These are phyloP conservation scores for Hsuehochloa calcarea DNA, from an alignment of 176 grass and related monocot genomes.

Conservation along the genomic window DNA sequence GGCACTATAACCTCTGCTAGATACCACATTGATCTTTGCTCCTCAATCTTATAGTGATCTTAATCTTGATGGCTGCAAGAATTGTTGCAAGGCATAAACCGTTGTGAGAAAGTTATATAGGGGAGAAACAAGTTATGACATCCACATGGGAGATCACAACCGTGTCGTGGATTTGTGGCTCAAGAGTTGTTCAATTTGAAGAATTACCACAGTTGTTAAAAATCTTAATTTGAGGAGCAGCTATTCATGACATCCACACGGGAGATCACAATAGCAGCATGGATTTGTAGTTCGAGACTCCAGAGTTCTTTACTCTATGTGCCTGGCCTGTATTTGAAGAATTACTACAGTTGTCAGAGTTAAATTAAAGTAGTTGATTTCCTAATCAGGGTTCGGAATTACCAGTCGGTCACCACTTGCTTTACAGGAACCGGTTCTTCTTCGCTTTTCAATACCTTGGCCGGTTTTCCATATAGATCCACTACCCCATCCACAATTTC, in stretches of 20 bases:
- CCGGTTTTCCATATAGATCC: not conserved
- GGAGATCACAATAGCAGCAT: not conserved
- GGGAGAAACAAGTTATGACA: not conserved
- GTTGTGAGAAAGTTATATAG: not conserved
- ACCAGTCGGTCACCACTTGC: not conserved
- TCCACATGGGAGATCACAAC: not conserved
- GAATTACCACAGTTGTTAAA: not conserved
- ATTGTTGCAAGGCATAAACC: not conserved
- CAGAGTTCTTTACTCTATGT: not conserved
- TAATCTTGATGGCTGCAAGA: not conserved
- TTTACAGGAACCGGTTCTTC: not conserved
- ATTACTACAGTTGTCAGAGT: not conserved
- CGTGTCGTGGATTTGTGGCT: not conserved
- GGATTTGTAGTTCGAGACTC: not conserved
- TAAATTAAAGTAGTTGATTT: not conserved
- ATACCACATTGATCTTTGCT: not conserved
- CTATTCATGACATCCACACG: not conserved
- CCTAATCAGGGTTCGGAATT: constrained; percentile 13
- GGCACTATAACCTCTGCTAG: not conserved
- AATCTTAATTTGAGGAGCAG: not conserved
- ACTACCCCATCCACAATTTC: not conserved
- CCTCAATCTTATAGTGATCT: not conserved
- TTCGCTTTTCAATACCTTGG: not conserved
- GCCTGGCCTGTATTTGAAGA: not conserved
- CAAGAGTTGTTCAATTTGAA: not conserved